A percentile compares a stretch with the other conserved stretches of the same genome.
Evolutionary conservation across 2,329 filamentous ascomycete species (phyloP).

Genomic region (Nigrospora sphaerica): DNA sequence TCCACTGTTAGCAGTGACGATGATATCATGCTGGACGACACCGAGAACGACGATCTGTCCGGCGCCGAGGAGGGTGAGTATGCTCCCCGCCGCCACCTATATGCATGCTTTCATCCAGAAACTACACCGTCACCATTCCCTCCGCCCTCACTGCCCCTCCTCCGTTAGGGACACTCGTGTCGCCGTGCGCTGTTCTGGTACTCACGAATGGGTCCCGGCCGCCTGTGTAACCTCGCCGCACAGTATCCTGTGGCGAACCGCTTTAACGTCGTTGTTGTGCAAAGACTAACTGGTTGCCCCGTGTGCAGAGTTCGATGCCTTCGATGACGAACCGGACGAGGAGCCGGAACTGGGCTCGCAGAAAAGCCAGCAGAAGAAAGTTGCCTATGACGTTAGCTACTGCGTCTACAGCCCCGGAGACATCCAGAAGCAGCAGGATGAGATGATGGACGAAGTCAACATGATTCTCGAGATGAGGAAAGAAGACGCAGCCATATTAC

Average conservation of each 20-base stretch:
- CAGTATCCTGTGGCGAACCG: too few species aligned
- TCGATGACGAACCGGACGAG: constrained; percentile 49
- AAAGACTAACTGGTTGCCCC: too few species aligned
- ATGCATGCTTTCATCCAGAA: too few species aligned
- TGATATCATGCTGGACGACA: constrained; percentile 68
- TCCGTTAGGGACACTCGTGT: too few species aligned
- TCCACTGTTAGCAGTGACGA: constrained; percentile 74
- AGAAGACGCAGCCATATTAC: constrained; percentile 83
- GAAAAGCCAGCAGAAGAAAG: constrained; percentile 63
- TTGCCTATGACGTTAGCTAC: constrained; percentile 77
- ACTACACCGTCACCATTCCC: too few species aligned
- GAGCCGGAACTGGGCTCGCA: constrained; percentile 43
- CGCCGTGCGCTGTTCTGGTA: too few species aligned
- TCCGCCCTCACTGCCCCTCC: too few species aligned
- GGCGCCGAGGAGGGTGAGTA: constrained; percentile 37
- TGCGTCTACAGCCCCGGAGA: constrained; percentile 73
- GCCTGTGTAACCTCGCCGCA: too few species aligned
- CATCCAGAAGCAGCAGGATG: constrained; percentile 78
- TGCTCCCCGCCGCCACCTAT: too few species aligned
- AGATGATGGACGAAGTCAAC: constrained; percentile 83
- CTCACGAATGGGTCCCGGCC: too few species aligned
- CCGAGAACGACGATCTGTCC: constrained; percentile 61
- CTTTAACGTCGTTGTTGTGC: too few species aligned
- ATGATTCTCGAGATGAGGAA: constrained; percentile 83
- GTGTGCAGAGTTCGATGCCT: constrained; percentile 50